Evolutionary conservation across 2,329 filamentous ascomycete genomes (phyloP).

Genomic region (Fusarium kyushuense): DNA sequence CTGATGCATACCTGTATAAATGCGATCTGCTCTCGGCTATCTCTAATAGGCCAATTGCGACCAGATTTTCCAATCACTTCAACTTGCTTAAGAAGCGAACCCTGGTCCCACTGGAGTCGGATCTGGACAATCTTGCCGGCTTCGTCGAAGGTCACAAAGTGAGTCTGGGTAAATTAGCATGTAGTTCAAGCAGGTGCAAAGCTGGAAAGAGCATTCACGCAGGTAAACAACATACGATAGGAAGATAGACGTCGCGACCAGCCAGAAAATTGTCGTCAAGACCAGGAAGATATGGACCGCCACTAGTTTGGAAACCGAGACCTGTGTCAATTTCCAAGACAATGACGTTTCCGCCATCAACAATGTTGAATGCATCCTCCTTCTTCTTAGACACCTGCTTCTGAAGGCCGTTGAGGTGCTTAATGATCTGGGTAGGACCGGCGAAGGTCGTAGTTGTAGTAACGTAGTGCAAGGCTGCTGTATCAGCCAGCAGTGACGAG

Average conservation of each 20-base stretch:
- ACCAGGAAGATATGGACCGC: constrained; percentile 87
- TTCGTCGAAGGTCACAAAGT: constrained; percentile 86
- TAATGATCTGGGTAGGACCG: constrained; percentile 80
- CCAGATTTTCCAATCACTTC: constrained; percentile 92
- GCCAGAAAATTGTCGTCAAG: constrained; percentile 95
- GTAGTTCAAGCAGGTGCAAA: not conserved
- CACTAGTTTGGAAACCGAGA: constrained; percentile 83
- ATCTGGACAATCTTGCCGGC: constrained; percentile 86
- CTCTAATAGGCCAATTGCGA: constrained; percentile 94
- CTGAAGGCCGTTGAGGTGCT: constrained; percentile 79
- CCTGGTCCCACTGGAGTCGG: constrained; percentile 95
- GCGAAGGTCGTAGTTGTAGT: constrained; percentile 83
- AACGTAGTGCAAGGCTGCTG: constrained; percentile 86
- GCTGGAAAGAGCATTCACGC: not conserved
- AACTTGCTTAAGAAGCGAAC: constrained; percentile 88
- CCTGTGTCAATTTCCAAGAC: constrained; percentile 88
- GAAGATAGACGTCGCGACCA: constrained; percentile 81
- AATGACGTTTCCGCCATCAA: constrained; percentile 78
- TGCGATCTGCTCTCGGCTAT: constrained; percentile 84
- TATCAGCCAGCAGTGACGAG: constrained; percentile 70
- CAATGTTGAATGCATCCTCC: constrained; percentile 77
- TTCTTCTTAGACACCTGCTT: constrained; percentile 86
- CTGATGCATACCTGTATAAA: constrained; percentile 75
- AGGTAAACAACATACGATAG: constrained; percentile 73
- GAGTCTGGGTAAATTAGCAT: constrained; percentile 67